Percentiles rank a stretch among this genome's conserved stretches.
Conservation (phyloP, 257 asterid genomes). For the Lycium ferocissimum region DNA sequence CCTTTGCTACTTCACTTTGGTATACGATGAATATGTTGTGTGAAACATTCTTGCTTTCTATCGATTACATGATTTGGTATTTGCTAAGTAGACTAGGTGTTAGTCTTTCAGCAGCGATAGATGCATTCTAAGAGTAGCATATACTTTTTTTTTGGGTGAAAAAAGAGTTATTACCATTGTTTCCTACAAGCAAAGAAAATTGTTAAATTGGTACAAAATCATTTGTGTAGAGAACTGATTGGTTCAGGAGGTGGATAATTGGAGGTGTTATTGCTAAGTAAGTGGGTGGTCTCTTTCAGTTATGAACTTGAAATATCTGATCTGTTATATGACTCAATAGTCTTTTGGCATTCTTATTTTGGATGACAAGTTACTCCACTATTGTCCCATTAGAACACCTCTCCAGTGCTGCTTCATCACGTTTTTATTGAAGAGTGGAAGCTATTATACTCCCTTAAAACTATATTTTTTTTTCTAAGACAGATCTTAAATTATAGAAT, state of each 20-base stretch:
- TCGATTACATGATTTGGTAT: neutral
- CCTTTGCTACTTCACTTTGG: neutral
- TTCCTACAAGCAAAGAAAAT: neutral
- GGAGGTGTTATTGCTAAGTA: neutral
- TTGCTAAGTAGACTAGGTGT: neutral
- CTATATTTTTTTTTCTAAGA: neutral
- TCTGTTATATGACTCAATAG: neutral
- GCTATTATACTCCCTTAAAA: neutral
- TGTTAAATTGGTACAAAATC: neutral
- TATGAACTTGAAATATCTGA: constrained; percentile 10
- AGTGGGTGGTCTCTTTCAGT: neutral
- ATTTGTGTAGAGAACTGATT: neutral
- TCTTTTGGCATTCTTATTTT: constrained; percentile 12
- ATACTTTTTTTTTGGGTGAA: neutral
- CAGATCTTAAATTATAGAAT: neutral
- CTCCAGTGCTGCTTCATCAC: neutral
- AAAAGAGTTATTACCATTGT: neutral
- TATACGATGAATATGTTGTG: neutral
- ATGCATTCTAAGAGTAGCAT: neutral
- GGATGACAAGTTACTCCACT: neutral
- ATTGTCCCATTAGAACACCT: neutral
- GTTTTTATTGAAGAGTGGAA: neutral
- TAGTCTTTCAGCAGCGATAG: neutral
- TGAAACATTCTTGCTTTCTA: neutral
- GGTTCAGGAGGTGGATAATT: neutral